Evolutionary conservation across 179 eudicot genomes (phyloP).

Genomic region (Beta corolliflora): DNA sequence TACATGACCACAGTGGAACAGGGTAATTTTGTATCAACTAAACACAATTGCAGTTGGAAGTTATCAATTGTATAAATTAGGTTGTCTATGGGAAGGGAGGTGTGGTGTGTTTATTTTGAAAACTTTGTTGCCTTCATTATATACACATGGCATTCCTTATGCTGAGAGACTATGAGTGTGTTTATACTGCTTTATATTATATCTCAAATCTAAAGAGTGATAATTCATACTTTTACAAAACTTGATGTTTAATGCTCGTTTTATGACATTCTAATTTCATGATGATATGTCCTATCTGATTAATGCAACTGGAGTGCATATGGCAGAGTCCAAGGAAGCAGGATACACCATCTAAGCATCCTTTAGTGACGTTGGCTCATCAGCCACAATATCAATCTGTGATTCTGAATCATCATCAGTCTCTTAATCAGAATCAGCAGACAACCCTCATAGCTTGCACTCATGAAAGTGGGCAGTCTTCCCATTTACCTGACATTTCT

Average conservation of each 20-base stretch:
- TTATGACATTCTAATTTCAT: background rate
- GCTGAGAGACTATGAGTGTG: background rate
- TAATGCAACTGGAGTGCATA: background rate
- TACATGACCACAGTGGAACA: too few relatives aligned
- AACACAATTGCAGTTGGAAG: background rate
- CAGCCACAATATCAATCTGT: constrained; percentile 69
- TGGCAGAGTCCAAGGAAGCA: constrained; percentile 55
- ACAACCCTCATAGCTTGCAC: constrained; percentile 52
- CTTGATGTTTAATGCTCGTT: background rate
- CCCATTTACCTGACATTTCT: constrained; percentile 62
- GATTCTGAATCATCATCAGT: constrained; percentile 52
- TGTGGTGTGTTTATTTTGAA: background rate
- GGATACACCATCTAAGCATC: constrained; percentile 66
- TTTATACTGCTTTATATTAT: background rate
- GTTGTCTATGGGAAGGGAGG: background rate
- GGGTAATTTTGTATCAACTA: too few relatives aligned
- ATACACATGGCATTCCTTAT: background rate
- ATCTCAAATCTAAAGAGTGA: background rate
- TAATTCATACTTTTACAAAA: background rate
- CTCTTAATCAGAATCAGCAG: constrained; percentile 56
- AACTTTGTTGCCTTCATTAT: background rate
- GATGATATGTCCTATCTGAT: constrained; percentile 2
- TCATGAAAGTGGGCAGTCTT: constrained; percentile 69
- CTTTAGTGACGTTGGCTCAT: constrained; percentile 52
- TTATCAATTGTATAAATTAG: too few relatives aligned